Percentiles rank a stretch among this genome's conserved stretches.
Conservation (phyloP, 768 basidiomycete species). For the Megacollybia marginata region DNA sequence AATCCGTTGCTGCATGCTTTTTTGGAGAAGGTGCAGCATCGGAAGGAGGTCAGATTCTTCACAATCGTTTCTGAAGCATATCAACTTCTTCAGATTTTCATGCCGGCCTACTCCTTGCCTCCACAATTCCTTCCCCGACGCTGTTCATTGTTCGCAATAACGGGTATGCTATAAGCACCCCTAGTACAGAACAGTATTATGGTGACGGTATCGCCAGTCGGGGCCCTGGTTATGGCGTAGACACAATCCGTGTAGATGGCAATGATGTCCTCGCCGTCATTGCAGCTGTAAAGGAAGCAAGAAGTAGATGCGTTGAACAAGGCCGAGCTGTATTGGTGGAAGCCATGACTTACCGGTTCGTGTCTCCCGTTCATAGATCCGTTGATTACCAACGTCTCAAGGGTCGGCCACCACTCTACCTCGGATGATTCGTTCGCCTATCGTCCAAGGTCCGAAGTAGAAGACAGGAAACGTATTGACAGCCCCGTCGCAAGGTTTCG, state of each 20-base stretch:
- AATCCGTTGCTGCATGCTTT: constrained; percentile 79
- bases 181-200: constrained; percentile 79
- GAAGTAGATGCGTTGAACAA: constrained; percentile 64
- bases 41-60: constrained; percentile 53
- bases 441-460: constrained; percentile 81
- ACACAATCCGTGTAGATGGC: constrained; percentile 89
- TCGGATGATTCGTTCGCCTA: constrained; percentile 97
- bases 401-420: constrained; percentile 91
- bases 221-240: constrained; percentile 88
- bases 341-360: constrained; percentile 84
- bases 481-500: constrained; percentile 84
- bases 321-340: constrained; percentile 80
- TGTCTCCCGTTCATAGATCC: constrained; percentile 2
- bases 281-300: constrained; percentile 62
- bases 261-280: constrained; percentile 88
- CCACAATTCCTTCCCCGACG: constrained; percentile 67
- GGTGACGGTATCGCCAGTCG: constrained; percentile 92
- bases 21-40: constrained; percentile 94
- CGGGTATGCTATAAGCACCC: constrained; percentile 94
- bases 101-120: constrained; percentile 78
- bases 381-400: constrained; percentile 17
- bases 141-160: constrained; percentile 77
- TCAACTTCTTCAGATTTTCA: constrained; percentile 63
- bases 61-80: not conserved
- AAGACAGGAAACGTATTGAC: constrained; percentile 85